Base-by-base conservation (phyloP, 176 grass and related monocot genomes). In the Phyllostachys edulis region DNA sequence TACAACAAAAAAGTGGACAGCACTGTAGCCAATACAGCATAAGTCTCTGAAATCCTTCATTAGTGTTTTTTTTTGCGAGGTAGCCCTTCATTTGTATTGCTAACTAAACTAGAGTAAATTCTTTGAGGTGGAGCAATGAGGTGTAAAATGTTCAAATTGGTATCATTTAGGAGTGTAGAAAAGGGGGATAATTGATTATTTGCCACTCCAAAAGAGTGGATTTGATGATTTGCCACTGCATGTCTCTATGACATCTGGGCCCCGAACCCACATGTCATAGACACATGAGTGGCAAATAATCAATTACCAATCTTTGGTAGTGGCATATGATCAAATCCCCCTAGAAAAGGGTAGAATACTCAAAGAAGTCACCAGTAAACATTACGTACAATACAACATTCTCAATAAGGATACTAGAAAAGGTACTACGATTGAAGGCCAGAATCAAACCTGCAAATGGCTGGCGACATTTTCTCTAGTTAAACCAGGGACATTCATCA, bases 401-500 rank as follows among this genome's bases (percentile, higher is more conserved):
- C 63, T 83, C 8, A 67, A 52, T 61, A 42, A 38, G 86, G 70
- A 45, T 80, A 87, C 57, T 72, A 52, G 9, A 80, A 61, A 59
- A 65, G 3, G 12, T 17, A 71, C 50, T 44, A 70, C 9, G 1
- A 78, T 69, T 36, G 38, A 87, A 90, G 67, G 74, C 67, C 16
- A 69, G 47, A 88, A 86, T 62, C 64, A 86, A 88, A 99, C 97
- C 97, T 99, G 97, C 71, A 99, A 89, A 94, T 99, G 97, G 79
- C 97, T 99, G 39, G 97, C 97, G 61, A 99, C 97, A 40, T 99
- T 99, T 89, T 99, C 97, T 84, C 97, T 94, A 15, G 97, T 99
- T 85, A 99, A 92, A 76, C 97, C 97, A 57, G 97, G 97, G 64
- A 99, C 93, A 89, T 96, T 96, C 97, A 99, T 99, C 88, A 99